Evolutionary conservation across 2,329 filamentous ascomycete species (phyloP), one percentile per base, ranked within the genome.

Genomic region (Verticillium tricorpus): DNA sequence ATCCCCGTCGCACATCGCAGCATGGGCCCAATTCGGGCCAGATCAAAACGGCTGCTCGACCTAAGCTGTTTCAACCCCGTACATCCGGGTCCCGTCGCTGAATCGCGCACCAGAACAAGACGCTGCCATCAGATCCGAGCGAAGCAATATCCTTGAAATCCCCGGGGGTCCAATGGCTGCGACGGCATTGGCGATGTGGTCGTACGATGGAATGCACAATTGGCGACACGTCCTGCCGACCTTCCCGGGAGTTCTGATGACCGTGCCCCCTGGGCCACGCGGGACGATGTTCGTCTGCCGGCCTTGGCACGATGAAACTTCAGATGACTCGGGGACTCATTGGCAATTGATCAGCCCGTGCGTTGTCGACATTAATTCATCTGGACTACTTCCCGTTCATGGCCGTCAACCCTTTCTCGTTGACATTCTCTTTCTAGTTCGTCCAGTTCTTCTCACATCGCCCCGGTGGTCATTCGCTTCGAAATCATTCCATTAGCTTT

Each of bases 1-100:
- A 39, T 17, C 56, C 56, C 35, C 35, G 57, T 50, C 57, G 37
- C 57, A 32, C 57, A 58, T 58, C 57, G 37, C 45, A 52, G 34
- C 37, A 8, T 25, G 35, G 35, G 35, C 22, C 25, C 15, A 28
- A 28, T 45, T 25, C 6, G 50, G 39, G n/a, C 39, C 22, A 28
- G 57, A 58, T 40, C 39, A 32, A 58, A 58, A 58, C 57, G 57
- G 25, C 57, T 6, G 4, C 39, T 25, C 25, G 37, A 58, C 57
- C 39, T 14, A 12, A 37, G 40, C 37, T 32, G 57, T 58, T 58
- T 58, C 57, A 50, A 45, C 37, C 22, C 34, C 22, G 28, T 40
- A 56, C 32, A 56, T 34, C 55, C 31, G 34, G 15, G 25, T 17
- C 19, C 14, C 31, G 17, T 9, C 28, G 12, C 6, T 22, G 32